Conservation (phyloP, 345 rosid genomes). For the Citrus medica region DNA sequence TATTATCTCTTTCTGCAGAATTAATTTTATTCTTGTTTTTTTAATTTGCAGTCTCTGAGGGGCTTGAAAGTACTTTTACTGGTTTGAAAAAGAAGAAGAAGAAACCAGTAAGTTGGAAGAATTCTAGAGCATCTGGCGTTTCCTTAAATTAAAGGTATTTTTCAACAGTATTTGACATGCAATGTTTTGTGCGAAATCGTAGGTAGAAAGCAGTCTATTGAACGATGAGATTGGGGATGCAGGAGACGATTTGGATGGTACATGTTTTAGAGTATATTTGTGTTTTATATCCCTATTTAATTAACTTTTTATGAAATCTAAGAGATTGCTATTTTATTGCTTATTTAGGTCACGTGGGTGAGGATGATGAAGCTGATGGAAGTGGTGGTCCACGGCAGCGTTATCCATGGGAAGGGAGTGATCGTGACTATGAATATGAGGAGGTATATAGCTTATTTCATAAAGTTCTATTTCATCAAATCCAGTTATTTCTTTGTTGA, state of each 20-base stretch:
- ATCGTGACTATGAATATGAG: slow-evolving; percentile 82
- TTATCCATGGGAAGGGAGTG: slow-evolving; percentile 93
- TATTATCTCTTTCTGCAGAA: neutral
- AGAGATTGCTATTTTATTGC: neutral
- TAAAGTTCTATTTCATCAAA: neutral
- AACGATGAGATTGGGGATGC: slow-evolving; percentile 61
- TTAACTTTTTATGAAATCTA: neutral
- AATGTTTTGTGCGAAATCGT: slow-evolving; percentile 15
- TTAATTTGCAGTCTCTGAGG: slow-evolving; percentile 59
- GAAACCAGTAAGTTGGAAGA: slow-evolving; percentile 65
- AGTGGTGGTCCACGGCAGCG: slow-evolving; percentile 33
- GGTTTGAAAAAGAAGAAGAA: slow-evolving; percentile 96
- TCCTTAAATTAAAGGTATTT: neutral
- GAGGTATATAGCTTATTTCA: slow-evolving; percentile 45
- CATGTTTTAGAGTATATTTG: neutral
- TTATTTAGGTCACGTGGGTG: slow-evolving; percentile 47
- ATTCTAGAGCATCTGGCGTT: neutral
- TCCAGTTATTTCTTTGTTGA: neutral
- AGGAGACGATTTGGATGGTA: slow-evolving; percentile 70
- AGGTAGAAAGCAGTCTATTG: slow-evolving; percentile 69
- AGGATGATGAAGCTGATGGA: slow-evolving; percentile 60
- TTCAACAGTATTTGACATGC: neutral
- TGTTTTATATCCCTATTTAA: neutral
- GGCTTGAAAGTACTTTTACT: slow-evolving; percentile 68
- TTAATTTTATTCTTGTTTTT: neutral